A percentile compares a stretch with the other conserved stretches of the same genome.
phyloP scores from a whole-genome alignment of 345 rosid genomes.

The Sisymbrium irio region DNA sequence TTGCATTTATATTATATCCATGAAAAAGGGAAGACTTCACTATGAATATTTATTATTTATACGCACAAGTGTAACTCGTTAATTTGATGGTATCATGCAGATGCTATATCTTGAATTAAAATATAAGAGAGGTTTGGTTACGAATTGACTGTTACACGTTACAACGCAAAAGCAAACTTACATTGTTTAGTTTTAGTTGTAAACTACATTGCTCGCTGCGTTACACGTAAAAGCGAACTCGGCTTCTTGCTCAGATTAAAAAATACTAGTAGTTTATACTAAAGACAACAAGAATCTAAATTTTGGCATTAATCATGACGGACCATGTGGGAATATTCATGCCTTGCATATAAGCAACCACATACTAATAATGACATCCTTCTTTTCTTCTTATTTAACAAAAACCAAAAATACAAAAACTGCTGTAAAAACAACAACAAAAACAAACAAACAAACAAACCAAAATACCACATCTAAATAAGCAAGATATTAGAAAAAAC shows the following conservation, averaged over 20 bases:
- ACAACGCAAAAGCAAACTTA: constrained; percentile 25
- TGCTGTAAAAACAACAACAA: background rate
- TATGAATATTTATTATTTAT: background rate
- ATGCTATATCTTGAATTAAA: background rate
- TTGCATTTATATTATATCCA: background rate
- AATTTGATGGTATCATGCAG: background rate
- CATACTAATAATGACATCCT: constrained; percentile 24
- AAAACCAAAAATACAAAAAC: background rate
- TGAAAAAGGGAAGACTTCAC: background rate
- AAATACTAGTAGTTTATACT: background rate
- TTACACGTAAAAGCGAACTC: constrained; percentile 26
- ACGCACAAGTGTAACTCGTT: constrained; percentile 2
- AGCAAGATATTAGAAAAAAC: background rate
- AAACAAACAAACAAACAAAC: background rate
- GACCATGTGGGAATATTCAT: constrained; percentile 36
- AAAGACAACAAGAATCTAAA: constrained; percentile 29
- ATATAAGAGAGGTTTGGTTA: background rate
- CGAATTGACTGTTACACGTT: constrained; percentile 16
- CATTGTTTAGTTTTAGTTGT: background rate
- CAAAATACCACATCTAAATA: background rate
- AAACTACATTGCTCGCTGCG: background rate
- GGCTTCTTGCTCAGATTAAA: constrained; percentile 5
- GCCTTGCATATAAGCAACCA: constrained; percentile 26
- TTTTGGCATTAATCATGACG: constrained; percentile 31
- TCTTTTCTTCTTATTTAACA: constrained; percentile 11